A percentile compares a stretch with the other conserved stretches of the same genome.
phyloP scores from a whole-genome alignment of 371 early-diverging fungal species.

The Mortierella sp. region DNA sequence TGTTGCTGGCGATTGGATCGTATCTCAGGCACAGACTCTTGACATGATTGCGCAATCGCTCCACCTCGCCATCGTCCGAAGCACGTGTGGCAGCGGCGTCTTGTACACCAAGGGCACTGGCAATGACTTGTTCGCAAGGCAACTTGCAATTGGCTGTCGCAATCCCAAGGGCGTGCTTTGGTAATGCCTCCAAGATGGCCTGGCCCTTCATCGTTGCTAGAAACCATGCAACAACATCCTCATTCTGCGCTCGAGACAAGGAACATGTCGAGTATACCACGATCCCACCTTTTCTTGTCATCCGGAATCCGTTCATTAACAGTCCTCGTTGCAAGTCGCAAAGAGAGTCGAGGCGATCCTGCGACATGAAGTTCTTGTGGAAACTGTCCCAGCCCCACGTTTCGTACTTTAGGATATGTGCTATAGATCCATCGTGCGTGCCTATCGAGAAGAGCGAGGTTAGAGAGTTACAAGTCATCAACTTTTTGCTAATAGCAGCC shows the following conservation, averaged over 20 bases:
- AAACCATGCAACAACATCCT: conserved; percentile 83
- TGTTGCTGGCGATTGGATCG: conserved; percentile 70
- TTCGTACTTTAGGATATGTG: conserved; percentile 84
- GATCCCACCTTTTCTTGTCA: conserved; percentile 76
- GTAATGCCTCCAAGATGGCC: conserved; percentile 41
- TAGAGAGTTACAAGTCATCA: too few relatives aligned
- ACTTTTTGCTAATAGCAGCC: not conserved
- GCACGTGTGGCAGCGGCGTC: not conserved
- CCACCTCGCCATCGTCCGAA: too few relatives aligned
- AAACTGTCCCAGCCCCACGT: conserved; percentile 81
- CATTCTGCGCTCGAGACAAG: conserved; percentile 83
- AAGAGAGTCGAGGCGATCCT: conserved; percentile 59
- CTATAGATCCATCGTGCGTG: conserved; percentile 95
- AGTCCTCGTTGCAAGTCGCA: conserved; percentile 65
- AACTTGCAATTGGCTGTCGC: conserved; percentile 36
- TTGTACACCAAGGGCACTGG: conserved; percentile 21
- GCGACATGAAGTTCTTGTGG: conserved; percentile 74
- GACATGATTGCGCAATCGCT: conserved; percentile 27
- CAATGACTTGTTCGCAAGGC: conserved; percentile 33
- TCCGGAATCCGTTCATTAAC: conserved; percentile 75
- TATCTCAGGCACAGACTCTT: conserved; percentile 61
- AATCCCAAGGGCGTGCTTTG: conserved; percentile 43
- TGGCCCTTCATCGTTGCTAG: conserved; percentile 60
- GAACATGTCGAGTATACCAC: conserved; percentile 92
- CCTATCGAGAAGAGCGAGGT: conserved; percentile 10